Conservation (phyloP, 176 grass and related monocot species). For the Musa acuminata region DNA sequence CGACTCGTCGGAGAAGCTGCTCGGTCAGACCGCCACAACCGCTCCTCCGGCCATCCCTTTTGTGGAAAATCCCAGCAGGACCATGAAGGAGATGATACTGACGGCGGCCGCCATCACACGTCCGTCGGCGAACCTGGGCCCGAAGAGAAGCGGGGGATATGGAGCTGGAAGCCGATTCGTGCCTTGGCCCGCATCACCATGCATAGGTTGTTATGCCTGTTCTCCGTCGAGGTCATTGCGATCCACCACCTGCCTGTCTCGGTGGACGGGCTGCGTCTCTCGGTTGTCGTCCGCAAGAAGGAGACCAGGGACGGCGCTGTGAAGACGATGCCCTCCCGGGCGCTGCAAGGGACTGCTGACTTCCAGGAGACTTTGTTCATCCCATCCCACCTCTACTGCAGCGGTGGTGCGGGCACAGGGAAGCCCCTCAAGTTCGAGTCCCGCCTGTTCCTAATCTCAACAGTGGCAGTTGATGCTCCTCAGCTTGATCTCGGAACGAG, state of each 20-base stretch:
- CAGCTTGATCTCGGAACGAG: slow-evolving; percentile 35
- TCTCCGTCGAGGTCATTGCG: slow-evolving; percentile 51
- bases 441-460: slow-evolving; percentile 49
- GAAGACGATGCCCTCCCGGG: slow-evolving; percentile 63
- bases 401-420: slow-evolving; percentile 48
- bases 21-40: slow-evolving; percentile 15
- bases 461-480: slow-evolving; percentile 36
- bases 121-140: neutral
- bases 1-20: neutral
- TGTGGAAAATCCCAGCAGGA: neutral
- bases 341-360: slow-evolving; percentile 39
- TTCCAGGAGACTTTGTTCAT: slow-evolving; percentile 81
- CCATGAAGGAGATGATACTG: neutral
- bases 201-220: slow-evolving; percentile 55
- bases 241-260: slow-evolving; percentile 38
- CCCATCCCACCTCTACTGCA: slow-evolving; percentile 56
- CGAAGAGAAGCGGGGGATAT: slow-evolving; percentile 14
- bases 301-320: slow-evolving; percentile 41
- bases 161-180: slow-evolving; percentile 76
- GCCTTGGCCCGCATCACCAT: slow-evolving; percentile 56
- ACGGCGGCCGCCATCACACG: no score
- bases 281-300: slow-evolving; percentile 62
- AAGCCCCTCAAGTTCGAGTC: slow-evolving; percentile 60
- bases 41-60: slow-evolving; percentile 24
- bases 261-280: slow-evolving; percentile 49